Evolutionary conservation across 345 rosid species (phyloP), one percentile per base, ranked within the genome.

Genomic region (Anastatica hierochuntica): DNA sequence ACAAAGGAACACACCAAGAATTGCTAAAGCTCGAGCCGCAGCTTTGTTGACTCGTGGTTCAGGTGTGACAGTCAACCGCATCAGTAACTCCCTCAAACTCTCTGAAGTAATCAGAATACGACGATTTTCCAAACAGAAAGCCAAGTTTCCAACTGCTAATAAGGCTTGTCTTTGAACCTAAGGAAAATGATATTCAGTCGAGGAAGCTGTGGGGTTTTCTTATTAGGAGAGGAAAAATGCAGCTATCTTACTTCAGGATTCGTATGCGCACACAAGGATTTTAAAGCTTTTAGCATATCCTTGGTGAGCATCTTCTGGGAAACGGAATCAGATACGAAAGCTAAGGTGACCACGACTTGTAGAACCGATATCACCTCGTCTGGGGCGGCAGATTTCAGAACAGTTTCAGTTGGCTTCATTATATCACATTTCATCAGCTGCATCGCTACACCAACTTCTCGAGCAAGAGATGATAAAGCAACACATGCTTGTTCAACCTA

Each of bases 401-500:
- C 97, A n/a, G 79, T 74, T 75, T 85, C 94, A 71, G 80, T 80
- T 40, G 94, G 97, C 73, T 88, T 81, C 99, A 92, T 85, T 51
- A 88, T 83, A 63, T 92, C 98, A 45, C 95, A 92, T 77, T 92
- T 92, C 82, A 92, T 83, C 72, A 92, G 76, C 77, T 81, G 88
- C 86, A 92, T 75, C 23, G 90, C 94, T 27, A 92, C 83, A 5
- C 88, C 80, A 52, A 88, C 76, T 66, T 92, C 98, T 77, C 76
- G 85, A 59, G 95, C 85, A 68, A 92, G 95, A 71, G 94, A 74
- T 39, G 97, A 92, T 63, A 92, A 74, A 51, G 95, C 94, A 61
- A 76, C 88, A 66, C 97, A 88, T 58, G 99, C 99, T 80, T 92
- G 94, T 70, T 88, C 82, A 46, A 92, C 95, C 99, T 92, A 74